Evolutionary conservation across 768 basidiomycete genomes (phyloP), one percentile per base, ranked within the genome.

Genomic region (Agaricus subrufescens): DNA sequence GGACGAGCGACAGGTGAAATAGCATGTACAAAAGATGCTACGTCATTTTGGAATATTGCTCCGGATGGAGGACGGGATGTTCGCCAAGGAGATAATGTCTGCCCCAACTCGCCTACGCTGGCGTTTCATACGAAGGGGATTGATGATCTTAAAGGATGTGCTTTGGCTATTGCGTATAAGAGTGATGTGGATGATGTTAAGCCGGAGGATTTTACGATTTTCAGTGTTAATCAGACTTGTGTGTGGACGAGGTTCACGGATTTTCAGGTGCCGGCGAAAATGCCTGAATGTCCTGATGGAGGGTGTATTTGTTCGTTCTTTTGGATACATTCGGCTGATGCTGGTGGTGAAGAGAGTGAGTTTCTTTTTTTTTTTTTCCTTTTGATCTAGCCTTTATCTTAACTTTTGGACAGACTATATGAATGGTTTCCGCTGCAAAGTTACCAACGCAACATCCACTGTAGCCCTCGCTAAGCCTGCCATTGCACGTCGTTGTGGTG

Each of bases 121-220:
- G 73, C 75, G 15, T 86, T 73, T 66, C 86, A 89, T 61, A 86
- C 86, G 0, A 76, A 69, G 0, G 82, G 80, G 0, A 46, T 77
- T 0, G 66, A 75, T 52, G 85, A 86, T 60, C 66, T 84, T 37
- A 77, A 75, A 49, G 85, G 86, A 10, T 89, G 87, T 64, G 82
- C 79, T 0, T 71, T 93, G 31, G 87, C 81, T 0, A 91, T 93
- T 60, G 80, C 86, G n/a, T 91, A 93, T 72, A 84, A 87, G 66
- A 79, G 69, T 60, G 74, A 90, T 61, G 80, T 75, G 1, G 69
- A 66, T 0, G 61, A 76, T 0, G 78, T 91, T 6, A 67, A 83
- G 62, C 87, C 87, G 0, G 79, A 76, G 44, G 87, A 90, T 69
- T 85, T 91, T 62, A 78, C 83, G 0, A 72, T 91, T 10, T 90